Evolutionary conservation across 2,329 filamentous ascomycete genomes (phyloP), one percentile per base, ranked within the genome.

Genomic region (Cadophora gregata): DNA sequence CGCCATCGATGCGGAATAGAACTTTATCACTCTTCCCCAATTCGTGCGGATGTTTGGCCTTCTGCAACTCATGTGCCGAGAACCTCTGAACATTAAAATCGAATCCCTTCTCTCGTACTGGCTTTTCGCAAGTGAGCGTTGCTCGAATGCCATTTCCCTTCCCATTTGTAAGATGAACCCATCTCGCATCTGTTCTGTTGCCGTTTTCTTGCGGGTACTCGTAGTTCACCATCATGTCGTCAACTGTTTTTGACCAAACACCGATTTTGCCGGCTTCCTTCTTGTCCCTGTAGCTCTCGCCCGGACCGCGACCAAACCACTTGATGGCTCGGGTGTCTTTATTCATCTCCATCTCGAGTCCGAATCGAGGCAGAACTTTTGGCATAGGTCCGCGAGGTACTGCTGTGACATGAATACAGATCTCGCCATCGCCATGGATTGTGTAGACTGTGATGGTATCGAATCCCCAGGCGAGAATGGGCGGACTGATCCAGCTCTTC

Each of bases 141-240:
- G 59, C 58, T 19, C 53, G 66, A 27, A 70, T 62, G 2, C 68
- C 68, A 29, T 29, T 53, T 8, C 72, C 69, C 33, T 59, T 45
- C 76, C 72, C 75, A 27, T 75, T 74, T 16, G 67, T 73, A 7
- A 83, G 65, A 16, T 78, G 77, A 4, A 90, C 76, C 84, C 86
- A 91, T 7, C 85, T 80, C 0, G 84, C 85, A 38, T 86, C 86
- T 63, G 85, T 86, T 16, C 86, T 81, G 75, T 91, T 92, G 0
- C 87, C 87, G 62, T 84, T 86, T 71, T 92, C 89, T 74, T 92
- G 89, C 0, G 89, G 89, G 25, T 88, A 86, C 21, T 92, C 89
- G 72, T 90, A 91, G 0, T 81, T 79, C 0, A 83, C 82, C 73
- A 85, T 84, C 29, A 91, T 80, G 0, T 83, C 81, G 0, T 81